Conservation (phyloP, 371 early-diverging fungal genomes). For the Mucor ambiguus region DNA sequence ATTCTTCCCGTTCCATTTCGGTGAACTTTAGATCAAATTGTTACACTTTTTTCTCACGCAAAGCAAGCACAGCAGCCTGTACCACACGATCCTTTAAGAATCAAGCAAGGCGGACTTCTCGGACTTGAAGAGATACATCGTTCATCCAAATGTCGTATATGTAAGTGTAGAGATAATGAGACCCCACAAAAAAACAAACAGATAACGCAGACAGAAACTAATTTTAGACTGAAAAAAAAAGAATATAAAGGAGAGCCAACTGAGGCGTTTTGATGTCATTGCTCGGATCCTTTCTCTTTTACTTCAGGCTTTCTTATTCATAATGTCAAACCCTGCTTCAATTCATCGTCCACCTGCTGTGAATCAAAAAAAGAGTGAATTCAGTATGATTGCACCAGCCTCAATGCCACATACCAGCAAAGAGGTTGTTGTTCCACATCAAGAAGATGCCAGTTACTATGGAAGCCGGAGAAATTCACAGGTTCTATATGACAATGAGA, state of each 20-base stretch:
- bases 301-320: neutral
- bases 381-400: conserved; percentile 8
- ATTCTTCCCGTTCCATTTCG: conserved; percentile 1
- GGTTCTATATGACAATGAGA: conserved; percentile 6
- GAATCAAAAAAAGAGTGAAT: conserved; percentile 4
- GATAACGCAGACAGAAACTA: conserved; percentile 1
- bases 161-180: neutral
- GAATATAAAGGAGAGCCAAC: neutral
- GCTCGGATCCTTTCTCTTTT: conserved; percentile 2
- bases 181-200: conserved; percentile 7
- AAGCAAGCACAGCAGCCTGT: conserved; percentile 1
- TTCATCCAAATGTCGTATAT: neutral
- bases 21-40: conserved; percentile 6
- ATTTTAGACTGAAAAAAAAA: conserved; percentile 6
- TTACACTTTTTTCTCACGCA: conserved; percentile 9
- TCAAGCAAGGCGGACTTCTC: neutral
- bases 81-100: neutral
- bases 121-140: neutral
- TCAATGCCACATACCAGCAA: conserved; percentile 5
- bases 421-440: conserved; percentile 8
- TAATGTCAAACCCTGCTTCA: conserved; percentile 8
- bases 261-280: neutral
- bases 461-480: conserved; percentile 4
- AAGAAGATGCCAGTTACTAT: conserved; percentile 7
- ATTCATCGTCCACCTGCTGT: conserved; percentile 8